Evolutionary conservation across 1,284 basidiomycete species (phyloP).

Genomic region (Melampsora americana): DNA sequence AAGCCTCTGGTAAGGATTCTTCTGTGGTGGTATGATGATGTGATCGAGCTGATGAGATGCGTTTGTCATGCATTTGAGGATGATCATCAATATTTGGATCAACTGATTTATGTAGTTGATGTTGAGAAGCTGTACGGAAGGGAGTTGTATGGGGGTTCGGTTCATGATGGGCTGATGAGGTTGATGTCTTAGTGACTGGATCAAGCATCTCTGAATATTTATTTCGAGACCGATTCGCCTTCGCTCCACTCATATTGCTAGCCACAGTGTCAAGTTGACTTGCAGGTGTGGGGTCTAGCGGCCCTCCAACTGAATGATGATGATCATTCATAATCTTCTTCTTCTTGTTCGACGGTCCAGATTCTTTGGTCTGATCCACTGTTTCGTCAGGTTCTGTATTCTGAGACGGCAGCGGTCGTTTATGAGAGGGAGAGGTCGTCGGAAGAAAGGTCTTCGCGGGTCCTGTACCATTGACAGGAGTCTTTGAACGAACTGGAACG

Average conservation of each 20-base stretch:
- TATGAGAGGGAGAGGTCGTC: neutral
- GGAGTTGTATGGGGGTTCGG: slow-evolving; percentile 2
- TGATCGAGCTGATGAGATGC: slow-evolving; percentile 21
- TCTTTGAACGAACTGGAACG: too few relatives aligned
- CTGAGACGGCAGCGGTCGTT: neutral
- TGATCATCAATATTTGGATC: slow-evolving; percentile 22
- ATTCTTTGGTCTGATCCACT: neutral
- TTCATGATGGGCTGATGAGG: slow-evolving; percentile 9
- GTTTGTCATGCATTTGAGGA: neutral
- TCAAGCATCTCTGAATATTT: neutral
- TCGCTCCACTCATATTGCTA: slow-evolving; percentile 5
- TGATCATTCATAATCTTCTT: slow-evolving; percentile 1
- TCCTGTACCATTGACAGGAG: neutral
- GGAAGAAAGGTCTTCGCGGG: neutral
- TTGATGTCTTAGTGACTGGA: too few relatives aligned
- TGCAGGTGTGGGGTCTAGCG: neutral
- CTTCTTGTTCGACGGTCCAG: neutral
- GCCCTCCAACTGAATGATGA: neutral
- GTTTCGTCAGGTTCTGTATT: too few relatives aligned
- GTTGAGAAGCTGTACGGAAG: slow-evolving; percentile 1
- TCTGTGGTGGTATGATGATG: slow-evolving; percentile 14
- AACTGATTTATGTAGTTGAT: neutral
- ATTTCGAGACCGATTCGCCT: slow-evolving; percentile 21
- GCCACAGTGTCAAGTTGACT: slow-evolving; percentile 19
- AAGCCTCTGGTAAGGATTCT: slow-evolving; percentile 13